Evolutionary conservation across 805 yeast species (phyloP).

Genomic region (Cyberlindnera galapagoensis): DNA sequence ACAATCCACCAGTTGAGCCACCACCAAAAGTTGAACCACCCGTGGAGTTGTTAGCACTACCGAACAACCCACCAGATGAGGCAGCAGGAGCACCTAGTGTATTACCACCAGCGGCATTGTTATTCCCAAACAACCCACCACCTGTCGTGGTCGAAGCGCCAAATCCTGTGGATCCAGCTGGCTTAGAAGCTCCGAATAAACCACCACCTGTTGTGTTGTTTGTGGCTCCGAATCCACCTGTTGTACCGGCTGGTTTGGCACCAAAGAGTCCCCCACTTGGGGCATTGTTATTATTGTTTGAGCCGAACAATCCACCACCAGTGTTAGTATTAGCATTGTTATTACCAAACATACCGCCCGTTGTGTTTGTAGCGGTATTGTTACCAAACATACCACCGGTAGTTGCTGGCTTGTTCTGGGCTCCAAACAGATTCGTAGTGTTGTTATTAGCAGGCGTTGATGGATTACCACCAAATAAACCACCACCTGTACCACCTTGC

Average conservation of each 20-base stretch:
- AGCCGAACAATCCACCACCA: constrained; percentile 35
- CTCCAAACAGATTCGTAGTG: constrained; percentile 25
- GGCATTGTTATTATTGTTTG: constrained; percentile 3
- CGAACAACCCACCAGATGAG: constrained; percentile 35
- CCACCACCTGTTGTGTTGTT: constrained; percentile 29
- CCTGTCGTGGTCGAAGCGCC: constrained; percentile 17
- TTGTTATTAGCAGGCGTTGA: constrained; percentile 20
- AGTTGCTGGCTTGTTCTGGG: constrained; percentile 12
- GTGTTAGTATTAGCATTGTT: constrained; percentile 23
- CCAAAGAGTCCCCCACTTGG: constrained; percentile 30
- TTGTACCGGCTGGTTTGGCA: constrained; percentile 10
- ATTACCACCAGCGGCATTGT: constrained; percentile 4
- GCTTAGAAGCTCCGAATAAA: constrained; percentile 35
- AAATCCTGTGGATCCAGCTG: constrained; percentile 10
- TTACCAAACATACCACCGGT: constrained; percentile 17
- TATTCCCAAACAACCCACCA: constrained; percentile 36
- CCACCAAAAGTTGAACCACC: constrained; percentile 24
- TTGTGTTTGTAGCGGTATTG: constrained; percentile 12
- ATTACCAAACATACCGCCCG: constrained; percentile 25
- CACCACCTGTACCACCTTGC: constrained; percentile 22
- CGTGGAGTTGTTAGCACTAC: constrained; percentile 23
- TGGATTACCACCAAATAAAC: constrained; percentile 32
- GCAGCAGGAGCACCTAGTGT: constrained; percentile 6
- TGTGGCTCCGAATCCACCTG: constrained; percentile 30
- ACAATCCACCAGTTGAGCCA: constrained; percentile 24